A percentile compares a stretch with the other conserved stretches of the same genome.
Conservation (phyloP, 2,329 filamentous ascomycete species). For the Dactylonectria macrodidyma region DNA sequence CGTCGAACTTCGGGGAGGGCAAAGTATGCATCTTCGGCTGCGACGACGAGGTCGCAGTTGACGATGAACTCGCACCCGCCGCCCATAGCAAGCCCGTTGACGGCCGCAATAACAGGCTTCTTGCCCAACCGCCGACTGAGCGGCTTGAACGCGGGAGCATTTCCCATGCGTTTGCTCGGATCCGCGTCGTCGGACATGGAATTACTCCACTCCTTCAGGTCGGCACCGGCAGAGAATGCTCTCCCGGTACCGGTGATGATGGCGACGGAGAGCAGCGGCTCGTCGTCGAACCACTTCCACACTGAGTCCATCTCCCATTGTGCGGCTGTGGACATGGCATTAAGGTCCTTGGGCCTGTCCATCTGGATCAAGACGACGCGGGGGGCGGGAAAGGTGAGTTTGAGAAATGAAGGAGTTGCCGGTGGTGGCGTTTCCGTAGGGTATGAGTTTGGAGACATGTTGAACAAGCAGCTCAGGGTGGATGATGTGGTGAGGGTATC, state of each 20-base stretch:
- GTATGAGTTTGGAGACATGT: conserved; percentile 20
- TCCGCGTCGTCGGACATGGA: conserved; percentile 35
- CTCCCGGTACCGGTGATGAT: conserved; percentile 67
- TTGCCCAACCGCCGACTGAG: conserved; percentile 70
- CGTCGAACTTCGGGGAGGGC: conserved; percentile 68
- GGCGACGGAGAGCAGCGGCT: conserved; percentile 62
- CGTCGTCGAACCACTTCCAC: conserved; percentile 68
- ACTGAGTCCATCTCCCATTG: conserved; percentile 47
- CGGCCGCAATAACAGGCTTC: conserved; percentile 73
- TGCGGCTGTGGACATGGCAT: conserved; percentile 48
- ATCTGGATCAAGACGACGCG: conserved; percentile 67
- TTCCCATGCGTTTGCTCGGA: conserved; percentile 33
- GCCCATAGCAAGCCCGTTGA: conserved; percentile 71
- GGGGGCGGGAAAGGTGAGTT: conserved; percentile 61
- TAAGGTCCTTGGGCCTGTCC: conserved; percentile 63
- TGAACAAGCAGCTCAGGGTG: neutral
- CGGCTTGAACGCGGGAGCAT: conserved; percentile 59
- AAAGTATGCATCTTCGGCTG: conserved; percentile 65
- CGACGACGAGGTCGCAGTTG: conserved; percentile 69
- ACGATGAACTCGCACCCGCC: conserved; percentile 71
- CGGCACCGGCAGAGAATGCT: conserved; percentile 69
- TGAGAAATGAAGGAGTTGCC: conserved; percentile 32
- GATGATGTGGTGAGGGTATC: neutral
- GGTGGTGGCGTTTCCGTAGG: conserved; percentile 32
- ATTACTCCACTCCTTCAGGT: conserved; percentile 63